Conservation (phyloP, 441 rosid species). For the Gossypium schwendimanii region DNA sequence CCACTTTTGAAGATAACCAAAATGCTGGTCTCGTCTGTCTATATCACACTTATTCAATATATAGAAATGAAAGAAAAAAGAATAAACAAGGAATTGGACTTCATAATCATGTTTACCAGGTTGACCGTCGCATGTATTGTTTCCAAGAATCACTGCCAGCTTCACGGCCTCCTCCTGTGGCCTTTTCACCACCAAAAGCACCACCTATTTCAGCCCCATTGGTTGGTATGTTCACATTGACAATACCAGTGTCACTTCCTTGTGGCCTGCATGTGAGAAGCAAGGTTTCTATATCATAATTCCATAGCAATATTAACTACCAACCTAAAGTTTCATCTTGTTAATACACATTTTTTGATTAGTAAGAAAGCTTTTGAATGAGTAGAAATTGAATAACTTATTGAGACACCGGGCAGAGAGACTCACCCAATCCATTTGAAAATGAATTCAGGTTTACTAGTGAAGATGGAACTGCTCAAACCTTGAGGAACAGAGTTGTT, state of each 20-base stretch:
- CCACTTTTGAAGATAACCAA: not conserved
- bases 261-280: constrained; percentile 45
- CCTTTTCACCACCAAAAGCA: constrained; percentile 95
- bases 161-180: constrained; percentile 95
- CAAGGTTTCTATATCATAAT: not conserved
- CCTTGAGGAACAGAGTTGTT: constrained; percentile 97
- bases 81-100: not conserved
- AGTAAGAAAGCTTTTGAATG: not conserved
- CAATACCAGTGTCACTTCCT: constrained; percentile 95
- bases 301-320: not conserved
- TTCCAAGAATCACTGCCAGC: constrained; percentile 99
- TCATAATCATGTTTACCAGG: constrained; percentile 52
- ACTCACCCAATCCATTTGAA: constrained; percentile 89
- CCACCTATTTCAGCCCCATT: constrained; percentile 99
- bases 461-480: constrained; percentile 86
- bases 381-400: not conserved
- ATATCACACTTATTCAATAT: not conserved
- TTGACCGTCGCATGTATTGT: constrained; percentile 96
- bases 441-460: constrained; percentile 64
- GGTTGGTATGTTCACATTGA: constrained; percentile 92
- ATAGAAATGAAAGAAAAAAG: not conserved
- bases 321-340: not conserved
- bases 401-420: not conserved
- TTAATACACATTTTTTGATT: not conserved
- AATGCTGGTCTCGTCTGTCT: not conserved